Percentiles rank a stretch among this genome's conserved stretches.
Evolutionary conservation across 257 asterid genomes (phyloP).

Genomic region (Nicotiana undulata): DNA sequence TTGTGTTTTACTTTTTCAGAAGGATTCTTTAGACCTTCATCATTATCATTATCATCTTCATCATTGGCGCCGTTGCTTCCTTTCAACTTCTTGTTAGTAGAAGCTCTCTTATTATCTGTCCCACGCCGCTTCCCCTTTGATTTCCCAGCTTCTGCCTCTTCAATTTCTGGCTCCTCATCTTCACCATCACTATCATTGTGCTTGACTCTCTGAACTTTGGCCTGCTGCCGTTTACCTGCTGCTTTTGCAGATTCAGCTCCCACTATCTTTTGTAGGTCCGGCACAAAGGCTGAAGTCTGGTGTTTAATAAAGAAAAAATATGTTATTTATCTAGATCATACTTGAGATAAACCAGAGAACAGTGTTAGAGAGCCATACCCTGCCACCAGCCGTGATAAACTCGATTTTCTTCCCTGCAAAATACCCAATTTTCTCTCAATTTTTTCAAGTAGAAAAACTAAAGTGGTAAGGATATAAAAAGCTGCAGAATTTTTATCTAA

Average conservation of each 20-base stretch:
- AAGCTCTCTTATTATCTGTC: slow-evolving; percentile 25
- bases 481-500: background rate
- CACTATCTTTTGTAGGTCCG: slow-evolving; percentile 72
- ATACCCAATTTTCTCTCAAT: slow-evolving; percentile 10
- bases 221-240: slow-evolving; percentile 29
- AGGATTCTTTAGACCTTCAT: slow-evolving; percentile 26
- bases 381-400: slow-evolving; percentile 88
- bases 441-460: background rate
- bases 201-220: slow-evolving; percentile 8
- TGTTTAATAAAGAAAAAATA: background rate
- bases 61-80: slow-evolving; percentile 24
- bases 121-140: slow-evolving; percentile 23
- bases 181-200: slow-evolving; percentile 14
- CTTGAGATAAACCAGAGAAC: background rate
- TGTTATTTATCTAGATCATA: background rate
- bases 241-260: slow-evolving; percentile 57
- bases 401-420: slow-evolving; percentile 82
- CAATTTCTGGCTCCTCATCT: slow-evolving; percentile 33
- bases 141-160: slow-evolving; percentile 23
- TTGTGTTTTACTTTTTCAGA: slow-evolving; percentile 29
- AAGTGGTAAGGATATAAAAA: background rate
- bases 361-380: slow-evolving; percentile 48
- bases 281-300: slow-evolving; percentile 91
- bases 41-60: slow-evolving; percentile 19
- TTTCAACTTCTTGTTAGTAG: slow-evolving; percentile 31